Conservation (phyloP, 2,329 filamentous ascomycete species). For the Ophiostoma australiae region DNA sequence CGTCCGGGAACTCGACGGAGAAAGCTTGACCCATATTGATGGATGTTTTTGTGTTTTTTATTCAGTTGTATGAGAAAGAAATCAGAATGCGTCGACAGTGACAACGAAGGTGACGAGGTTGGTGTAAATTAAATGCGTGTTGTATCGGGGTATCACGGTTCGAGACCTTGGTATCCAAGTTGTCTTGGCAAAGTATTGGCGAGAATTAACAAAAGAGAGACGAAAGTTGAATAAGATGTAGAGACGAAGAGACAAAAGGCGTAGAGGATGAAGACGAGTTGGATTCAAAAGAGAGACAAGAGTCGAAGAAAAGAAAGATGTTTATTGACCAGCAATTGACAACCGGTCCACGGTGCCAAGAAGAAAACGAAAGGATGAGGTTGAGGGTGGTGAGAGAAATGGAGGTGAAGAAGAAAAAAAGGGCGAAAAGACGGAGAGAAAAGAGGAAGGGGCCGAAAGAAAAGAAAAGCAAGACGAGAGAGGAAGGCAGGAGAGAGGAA, state of each 20-base stretch:
- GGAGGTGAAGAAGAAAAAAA: conserved; percentile 15
- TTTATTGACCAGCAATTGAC: conserved; percentile 28
- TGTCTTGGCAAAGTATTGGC: neutral
- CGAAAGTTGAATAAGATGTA: neutral
- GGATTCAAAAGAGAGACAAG: conserved; percentile 12
- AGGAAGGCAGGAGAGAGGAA: neutral
- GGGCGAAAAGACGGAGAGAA: neutral
- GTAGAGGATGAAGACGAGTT: neutral
- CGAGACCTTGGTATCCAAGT: conserved; percentile 9
- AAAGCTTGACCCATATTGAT: conserved; percentile 25
- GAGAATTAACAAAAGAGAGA: neutral
- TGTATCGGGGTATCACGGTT: neutral
- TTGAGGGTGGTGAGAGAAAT: neutral
- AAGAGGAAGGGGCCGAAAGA: neutral
- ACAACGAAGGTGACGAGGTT: neutral
- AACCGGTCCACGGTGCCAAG: conserved; percentile 26
- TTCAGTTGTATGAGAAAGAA: neutral
- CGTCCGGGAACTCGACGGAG: conserved; percentile 26
- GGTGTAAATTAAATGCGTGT: neutral
- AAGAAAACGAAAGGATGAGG: conserved; percentile 14
- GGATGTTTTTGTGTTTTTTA: neutral
- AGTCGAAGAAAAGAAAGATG: neutral
- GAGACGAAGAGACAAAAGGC: neutral
- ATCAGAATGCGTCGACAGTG: neutral
- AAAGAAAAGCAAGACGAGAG: conserved; percentile 1